phyloP scores from a whole-genome alignment of 257 asterid genomes.

The Nicotiana attenuata region DNA sequence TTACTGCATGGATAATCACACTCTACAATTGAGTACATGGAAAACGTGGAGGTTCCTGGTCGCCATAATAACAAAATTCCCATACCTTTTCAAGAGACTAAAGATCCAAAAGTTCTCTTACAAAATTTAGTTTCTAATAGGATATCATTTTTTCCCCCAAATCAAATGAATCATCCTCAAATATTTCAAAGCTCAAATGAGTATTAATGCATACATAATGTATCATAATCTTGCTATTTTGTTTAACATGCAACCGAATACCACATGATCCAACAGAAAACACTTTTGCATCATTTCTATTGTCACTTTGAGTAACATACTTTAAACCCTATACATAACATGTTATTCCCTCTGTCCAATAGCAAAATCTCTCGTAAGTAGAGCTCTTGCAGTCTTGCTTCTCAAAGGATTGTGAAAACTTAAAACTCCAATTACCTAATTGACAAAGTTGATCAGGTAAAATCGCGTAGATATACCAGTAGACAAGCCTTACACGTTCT shows the following conservation, averaged over 20 bases:
- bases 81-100: neutral
- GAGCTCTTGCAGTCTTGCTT: neutral
- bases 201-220: neutral
- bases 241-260: neutral
- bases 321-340: neutral
- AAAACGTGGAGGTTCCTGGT: neutral
- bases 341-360: neutral
- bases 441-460: neutral
- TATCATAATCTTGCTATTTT: neutral
- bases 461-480: neutral
- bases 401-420: neutral
- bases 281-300: neutral
- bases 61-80: neutral
- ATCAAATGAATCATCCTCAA: neutral
- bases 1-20: neutral
- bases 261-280: neutral
- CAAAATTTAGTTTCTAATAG: neutral
- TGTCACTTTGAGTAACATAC: neutral
- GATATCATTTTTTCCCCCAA: neutral
- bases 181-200: neutral
- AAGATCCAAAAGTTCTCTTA: neutral
- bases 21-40: neutral
- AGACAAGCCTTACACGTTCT: neutral
- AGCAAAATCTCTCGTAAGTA: neutral
- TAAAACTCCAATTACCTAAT: neutral